A percentile compares a stretch with the other conserved stretches of the same genome.
Evolutionary conservation across 2,329 filamentous ascomycete genomes (phyloP).

Genomic region (Cercospora beticola): DNA sequence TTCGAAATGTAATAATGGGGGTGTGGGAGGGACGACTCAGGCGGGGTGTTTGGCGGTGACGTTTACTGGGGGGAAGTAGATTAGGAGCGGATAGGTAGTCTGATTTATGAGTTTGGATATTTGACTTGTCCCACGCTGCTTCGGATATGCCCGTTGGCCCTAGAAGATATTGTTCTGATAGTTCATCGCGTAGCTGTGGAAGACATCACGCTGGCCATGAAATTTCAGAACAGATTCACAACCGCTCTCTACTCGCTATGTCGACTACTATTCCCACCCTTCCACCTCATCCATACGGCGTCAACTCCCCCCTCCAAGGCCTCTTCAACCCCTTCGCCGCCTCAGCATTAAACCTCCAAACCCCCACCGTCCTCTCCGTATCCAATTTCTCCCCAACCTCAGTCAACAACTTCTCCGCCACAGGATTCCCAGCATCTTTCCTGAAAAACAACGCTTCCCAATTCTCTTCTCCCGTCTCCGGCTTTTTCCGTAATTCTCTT

Average conservation of each 20-base stretch:
- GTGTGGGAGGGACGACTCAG: not conserved
- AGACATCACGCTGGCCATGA: no score
- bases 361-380: constrained; percentile 62
- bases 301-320: constrained; percentile 35
- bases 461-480: constrained; percentile 38
- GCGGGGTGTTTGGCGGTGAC: not conserved
- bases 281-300: constrained; percentile 18
- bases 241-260: no score
- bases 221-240: no score
- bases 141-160: no score
- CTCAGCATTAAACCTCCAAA: constrained; percentile 64
- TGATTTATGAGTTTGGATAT: not conserved
- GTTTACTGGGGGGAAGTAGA: not conserved
- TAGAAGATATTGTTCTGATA: no score
- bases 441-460: constrained; percentile 47
- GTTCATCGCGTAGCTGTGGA: no score
- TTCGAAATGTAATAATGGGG: not conserved
- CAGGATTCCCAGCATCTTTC: constrained; percentile 30
- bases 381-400: constrained; percentile 49
- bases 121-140: not conserved
- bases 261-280: no score
- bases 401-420: constrained; percentile 34
- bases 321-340: constrained; percentile 40
- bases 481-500: constrained; percentile 43
- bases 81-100: not conserved